These are phyloP conservation scores for Thelonectria discophora DNA, from an alignment of 2,329 filamentous ascomycete species.

Conservation along the genomic window DNA sequence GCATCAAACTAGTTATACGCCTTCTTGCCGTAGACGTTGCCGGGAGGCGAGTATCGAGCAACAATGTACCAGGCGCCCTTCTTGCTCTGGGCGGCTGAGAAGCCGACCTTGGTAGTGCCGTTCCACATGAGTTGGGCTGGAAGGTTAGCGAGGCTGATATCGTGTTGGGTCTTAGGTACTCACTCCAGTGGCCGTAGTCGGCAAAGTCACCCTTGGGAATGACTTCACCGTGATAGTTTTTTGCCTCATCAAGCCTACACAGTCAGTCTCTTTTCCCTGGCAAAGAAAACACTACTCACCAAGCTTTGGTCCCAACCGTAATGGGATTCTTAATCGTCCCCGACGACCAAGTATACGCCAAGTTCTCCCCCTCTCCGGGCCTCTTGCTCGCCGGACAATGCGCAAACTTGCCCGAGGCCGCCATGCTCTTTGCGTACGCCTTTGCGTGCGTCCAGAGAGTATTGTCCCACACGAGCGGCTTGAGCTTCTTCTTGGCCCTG, in stretches of 20 bases:
- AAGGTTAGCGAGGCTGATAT: no score
- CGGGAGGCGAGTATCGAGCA: conserved; percentile 46
- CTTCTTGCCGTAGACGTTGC: conserved; percentile 45
- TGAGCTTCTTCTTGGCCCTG: conserved; percentile 30
- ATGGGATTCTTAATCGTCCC: conserved; percentile 25
- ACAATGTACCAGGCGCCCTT: conserved; percentile 46
- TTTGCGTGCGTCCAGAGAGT: conserved; percentile 26
- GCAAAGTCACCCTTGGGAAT: conserved; percentile 38
- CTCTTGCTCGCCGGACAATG: conserved; percentile 25
- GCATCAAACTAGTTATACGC: conserved; percentile 34
- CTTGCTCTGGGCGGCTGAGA: conserved; percentile 40
- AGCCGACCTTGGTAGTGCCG: conserved; percentile 44
- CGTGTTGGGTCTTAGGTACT: no score
- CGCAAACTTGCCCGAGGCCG: conserved; percentile 20
- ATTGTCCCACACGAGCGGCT: conserved; percentile 26
- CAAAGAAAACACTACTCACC: conserved; percentile 15
- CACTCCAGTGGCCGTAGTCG: conserved; percentile 44
- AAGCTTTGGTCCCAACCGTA: conserved; percentile 25
- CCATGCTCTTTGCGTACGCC: conserved; percentile 32
- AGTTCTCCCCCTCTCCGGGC: conserved; percentile 35
- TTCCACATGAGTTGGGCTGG: conserved; percentile 46
- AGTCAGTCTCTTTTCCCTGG: fast-evolving
- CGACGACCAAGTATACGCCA: conserved; percentile 34
- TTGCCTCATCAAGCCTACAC: conserved; percentile 32
- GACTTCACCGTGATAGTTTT: conserved; percentile 31